Base-by-base conservation (phyloP, 2,329 filamentous ascomycete genomes). In the Ceratocystis papillata region DNA sequence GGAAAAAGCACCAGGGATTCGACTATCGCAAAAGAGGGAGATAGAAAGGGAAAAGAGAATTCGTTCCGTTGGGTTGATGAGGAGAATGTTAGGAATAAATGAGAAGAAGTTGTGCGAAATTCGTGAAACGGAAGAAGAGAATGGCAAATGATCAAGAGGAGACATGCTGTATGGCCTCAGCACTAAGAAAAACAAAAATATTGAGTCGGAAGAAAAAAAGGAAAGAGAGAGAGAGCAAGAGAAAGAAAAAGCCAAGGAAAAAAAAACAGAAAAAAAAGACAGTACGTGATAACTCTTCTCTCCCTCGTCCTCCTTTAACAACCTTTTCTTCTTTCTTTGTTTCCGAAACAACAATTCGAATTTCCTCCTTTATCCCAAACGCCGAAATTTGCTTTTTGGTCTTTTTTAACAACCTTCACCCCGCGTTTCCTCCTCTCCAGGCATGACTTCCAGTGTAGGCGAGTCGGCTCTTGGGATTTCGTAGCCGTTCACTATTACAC, bases 401-500 rank as follows among this genome's bases (percentile, higher is more conserved):
- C 55, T 62, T 30, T 63, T 55, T 50, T 48, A 55, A 44, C 37
- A 64, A 22, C 22, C 62, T 53, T 37, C 48, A 44, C 33, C 46
- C 62, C 30, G 46, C 46, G 46, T 55, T 44, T 41, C 48, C 59
- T 60, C 46, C 45, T 62, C 66, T 64, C 50, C 46, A 62, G 46
- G 57, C 57, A 55, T 60, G 63, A 60, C 60, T 25, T 60, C 46
- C 45, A 67, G 33, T 53, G 64, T 66, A 37, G 64, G 60, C 22
- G 59, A 67, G 62, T 67, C 66, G 25, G 62, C 63, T 28, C 62
- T 44, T 22, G 41, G 62, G 4, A 62, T 62, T 20, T 60, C 64
- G 64, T 66, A 48, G 60, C 64, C 64, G 46, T 62, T 66, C 64
- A 63, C 45, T 8, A 55, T 22, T 48, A 55, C 62, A 55, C 62